Evolutionary conservation across 1,139 yeast genomes (phyloP).

Genomic region (Neolecta irregularis): DNA sequence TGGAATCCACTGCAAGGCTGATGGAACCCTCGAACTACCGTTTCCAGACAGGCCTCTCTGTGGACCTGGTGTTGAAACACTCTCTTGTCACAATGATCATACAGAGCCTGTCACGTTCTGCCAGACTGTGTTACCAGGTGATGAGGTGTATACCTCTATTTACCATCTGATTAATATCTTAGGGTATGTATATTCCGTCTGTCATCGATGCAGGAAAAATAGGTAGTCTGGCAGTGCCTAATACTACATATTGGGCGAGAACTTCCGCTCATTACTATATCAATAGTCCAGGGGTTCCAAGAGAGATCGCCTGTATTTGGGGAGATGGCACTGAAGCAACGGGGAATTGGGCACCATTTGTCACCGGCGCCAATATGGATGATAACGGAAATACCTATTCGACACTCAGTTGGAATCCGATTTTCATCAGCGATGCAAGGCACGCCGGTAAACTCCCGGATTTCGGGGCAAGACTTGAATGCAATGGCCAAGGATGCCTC

Average conservation of each 20-base stretch:
- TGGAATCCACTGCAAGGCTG: conserved; percentile 57
- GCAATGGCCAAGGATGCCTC: conserved; percentile 53
- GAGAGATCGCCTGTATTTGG: conserved; percentile 72
- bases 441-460: conserved; percentile 44
- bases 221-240: conserved; percentile 64
- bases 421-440: conserved; percentile 44
- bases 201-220: conserved; percentile 34
- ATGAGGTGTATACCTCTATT: no score
- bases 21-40: conserved; percentile 54
- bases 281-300: conserved; percentile 72
- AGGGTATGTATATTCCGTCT: conserved; percentile 83
- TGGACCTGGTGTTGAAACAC: conserved; percentile 53
- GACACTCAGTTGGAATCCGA: conserved; percentile 85
- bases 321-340: conserved; percentile 48
- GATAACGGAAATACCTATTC: conserved; percentile 50
- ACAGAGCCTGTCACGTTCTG: conserved; percentile 50
- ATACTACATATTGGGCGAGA: conserved; percentile 44
- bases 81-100: conserved; percentile 28
- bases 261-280: conserved; percentile 81
- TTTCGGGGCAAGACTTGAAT: conserved; percentile 56
- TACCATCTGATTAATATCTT: no score
- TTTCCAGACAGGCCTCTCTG: conserved; percentile 47
- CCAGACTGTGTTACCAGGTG: conserved; percentile 86
- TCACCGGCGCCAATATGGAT: conserved; percentile 72
- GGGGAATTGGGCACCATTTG: conserved; percentile 90